Evolutionary conservation across 2,329 filamentous ascomycete species (phyloP).

Genomic region (Dryadomyces quercivorus): DNA sequence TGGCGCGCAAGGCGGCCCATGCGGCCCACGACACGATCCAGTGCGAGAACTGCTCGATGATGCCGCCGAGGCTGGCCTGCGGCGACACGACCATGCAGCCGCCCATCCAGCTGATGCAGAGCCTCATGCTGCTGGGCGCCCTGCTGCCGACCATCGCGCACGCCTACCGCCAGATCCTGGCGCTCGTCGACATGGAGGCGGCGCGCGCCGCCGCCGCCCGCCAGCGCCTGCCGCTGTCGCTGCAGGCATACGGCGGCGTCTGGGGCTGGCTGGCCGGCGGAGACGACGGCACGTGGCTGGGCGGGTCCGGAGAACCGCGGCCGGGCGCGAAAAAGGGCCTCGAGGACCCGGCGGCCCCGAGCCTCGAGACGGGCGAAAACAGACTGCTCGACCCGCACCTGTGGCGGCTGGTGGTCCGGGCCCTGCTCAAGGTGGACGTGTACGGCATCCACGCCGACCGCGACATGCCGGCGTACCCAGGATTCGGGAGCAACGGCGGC

Average conservation of each 20-base stretch:
- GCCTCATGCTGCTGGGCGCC: conserved; percentile 44
- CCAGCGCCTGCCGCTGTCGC: conserved; percentile 30
- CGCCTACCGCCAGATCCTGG: conserved; percentile 42
- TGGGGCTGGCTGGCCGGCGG: conserved; percentile 25
- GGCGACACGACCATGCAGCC: conserved; percentile 14
- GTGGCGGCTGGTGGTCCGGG: conserved; percentile 42
- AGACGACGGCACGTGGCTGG: not conserved
- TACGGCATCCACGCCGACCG: conserved; percentile 31
- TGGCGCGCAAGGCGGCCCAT: conserved; percentile 34
- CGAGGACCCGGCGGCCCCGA: no score
- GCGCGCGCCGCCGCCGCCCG: conserved; percentile 28
- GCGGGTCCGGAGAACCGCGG: no score
- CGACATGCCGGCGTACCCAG: not conserved
- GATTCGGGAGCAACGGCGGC: not conserved
- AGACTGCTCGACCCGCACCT: conserved; percentile 35
- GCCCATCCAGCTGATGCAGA: conserved; percentile 41
- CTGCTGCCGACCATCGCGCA: conserved; percentile 45
- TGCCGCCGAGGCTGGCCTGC: conserved; percentile 5
- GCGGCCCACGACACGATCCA: conserved; percentile 38
- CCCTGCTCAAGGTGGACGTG: conserved; percentile 43
- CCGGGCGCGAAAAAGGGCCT: no score
- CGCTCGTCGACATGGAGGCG: conserved; percentile 40
- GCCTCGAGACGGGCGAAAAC: conserved; percentile 24
- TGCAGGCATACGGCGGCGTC: conserved; percentile 35
- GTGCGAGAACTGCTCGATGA: conserved; percentile 35